Evolutionary conservation across 495 filamentous ascomycete genomes (phyloP).

Genomic region (Entonaema liquescens): DNA sequence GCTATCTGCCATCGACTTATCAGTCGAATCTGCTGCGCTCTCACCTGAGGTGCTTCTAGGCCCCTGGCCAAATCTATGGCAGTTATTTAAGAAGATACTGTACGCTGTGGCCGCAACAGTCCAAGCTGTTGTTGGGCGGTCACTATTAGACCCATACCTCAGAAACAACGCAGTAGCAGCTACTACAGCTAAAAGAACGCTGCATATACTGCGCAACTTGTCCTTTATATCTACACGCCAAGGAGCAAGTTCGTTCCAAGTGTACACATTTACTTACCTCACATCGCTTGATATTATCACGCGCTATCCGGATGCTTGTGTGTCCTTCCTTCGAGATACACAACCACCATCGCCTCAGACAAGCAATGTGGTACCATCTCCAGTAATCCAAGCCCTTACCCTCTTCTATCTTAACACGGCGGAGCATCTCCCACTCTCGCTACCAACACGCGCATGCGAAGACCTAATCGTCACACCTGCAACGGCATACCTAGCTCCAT

Average conservation of each 20-base stretch:
- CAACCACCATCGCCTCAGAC: conserved; percentile 62
- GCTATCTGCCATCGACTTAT: conserved; percentile 80
- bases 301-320: conserved; percentile 72
- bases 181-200: conserved; percentile 74
- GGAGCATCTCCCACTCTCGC: conserved; percentile 81
- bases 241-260: conserved; percentile 75
- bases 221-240: conserved; percentile 87
- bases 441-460: conserved; percentile 72
- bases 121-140: conserved; percentile 74
- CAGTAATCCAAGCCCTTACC: conserved; percentile 80
- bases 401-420: conserved; percentile 91
- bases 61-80: conserved; percentile 83
- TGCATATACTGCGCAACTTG: conserved; percentile 81
- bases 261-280: conserved; percentile 85
- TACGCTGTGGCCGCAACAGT: conserved; percentile 82
- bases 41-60: conserved; percentile 71
- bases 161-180: conserved; percentile 65
- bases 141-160: conserved; percentile 55
- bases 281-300: conserved; percentile 89
- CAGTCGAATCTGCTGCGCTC: conserved; percentile 75
- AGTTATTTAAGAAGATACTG: conserved; percentile 78
- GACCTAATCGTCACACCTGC: conserved; percentile 77
- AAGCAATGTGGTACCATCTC: conserved; percentile 69
- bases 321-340: conserved; percentile 73
- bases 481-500: conserved; percentile 76